phyloP scores from a whole-genome alignment of 345 rosid genomes.

The Tarenaya hassleriana region DNA sequence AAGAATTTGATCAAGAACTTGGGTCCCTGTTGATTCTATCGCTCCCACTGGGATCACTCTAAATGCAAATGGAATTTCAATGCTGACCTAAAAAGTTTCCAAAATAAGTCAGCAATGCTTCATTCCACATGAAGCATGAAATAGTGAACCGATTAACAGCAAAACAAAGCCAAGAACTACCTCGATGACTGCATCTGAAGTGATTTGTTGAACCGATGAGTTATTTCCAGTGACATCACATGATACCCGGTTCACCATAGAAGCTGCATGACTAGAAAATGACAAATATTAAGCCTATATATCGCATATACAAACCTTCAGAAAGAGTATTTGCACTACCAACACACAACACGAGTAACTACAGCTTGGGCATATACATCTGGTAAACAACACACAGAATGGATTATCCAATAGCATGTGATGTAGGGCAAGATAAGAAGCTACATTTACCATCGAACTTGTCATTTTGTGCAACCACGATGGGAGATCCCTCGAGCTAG shows the following conservation, averaged over 20 bases:
- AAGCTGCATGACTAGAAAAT: conserved; percentile 61
- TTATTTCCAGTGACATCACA: conserved; percentile 36
- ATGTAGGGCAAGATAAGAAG: background rate
- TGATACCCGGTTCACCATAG: conserved; percentile 78
- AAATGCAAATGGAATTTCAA: conserved; percentile 80
- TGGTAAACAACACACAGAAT: background rate
- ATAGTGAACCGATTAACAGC: background rate
- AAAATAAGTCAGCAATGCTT: background rate
- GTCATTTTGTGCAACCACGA: conserved; percentile 83
- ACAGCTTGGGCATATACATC: background rate
- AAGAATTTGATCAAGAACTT: conserved; percentile 74
- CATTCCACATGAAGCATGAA: background rate
- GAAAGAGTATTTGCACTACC: background rate
- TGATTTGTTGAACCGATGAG: conserved; percentile 50
- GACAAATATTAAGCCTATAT: conserved; percentile 21
- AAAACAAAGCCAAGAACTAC: conserved; percentile 26
- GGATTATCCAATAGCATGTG: background rate
- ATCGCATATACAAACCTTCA: conserved; percentile 3
- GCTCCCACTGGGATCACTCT: conserved; percentile 60
- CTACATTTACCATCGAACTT: conserved; percentile 75
- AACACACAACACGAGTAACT: conserved; percentile 11
- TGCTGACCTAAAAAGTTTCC: conserved; percentile 47
- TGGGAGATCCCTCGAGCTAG: conserved; percentile 91
- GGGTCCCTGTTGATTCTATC: conserved; percentile 73
- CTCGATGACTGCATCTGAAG: conserved; percentile 89